These are phyloP conservation scores for Mortierella hygrophila DNA, from an alignment of 192 early-diverging fungal genomes.

Conservation along the genomic window DNA sequence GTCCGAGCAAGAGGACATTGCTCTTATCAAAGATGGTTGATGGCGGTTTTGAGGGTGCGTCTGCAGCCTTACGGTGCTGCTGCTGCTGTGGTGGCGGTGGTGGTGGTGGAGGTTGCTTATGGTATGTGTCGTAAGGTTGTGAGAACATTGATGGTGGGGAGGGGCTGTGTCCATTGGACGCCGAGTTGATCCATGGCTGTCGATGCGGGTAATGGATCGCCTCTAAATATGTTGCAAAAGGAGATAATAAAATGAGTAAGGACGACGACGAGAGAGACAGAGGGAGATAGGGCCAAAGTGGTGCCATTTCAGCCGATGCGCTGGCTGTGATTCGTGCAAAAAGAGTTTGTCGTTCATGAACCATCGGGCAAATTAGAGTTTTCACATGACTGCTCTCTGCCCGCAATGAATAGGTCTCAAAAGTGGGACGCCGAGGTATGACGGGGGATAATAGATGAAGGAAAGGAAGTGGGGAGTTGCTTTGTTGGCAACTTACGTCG, in stretches of 20 bases:
- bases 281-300: not conserved
- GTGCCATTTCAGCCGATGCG: not conserved
- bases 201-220: conserved; percentile 56
- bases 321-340: not conserved
- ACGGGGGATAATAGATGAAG: no score
- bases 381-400: conserved; percentile 40
- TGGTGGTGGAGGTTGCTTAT: conserved; percentile 25
- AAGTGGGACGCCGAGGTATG: not conserved
- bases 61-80: conserved; percentile 2
- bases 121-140: conserved; percentile 52
- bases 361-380: conserved; percentile 28
- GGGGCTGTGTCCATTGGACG: conserved; percentile 29
- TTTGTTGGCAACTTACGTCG: conserved; percentile 28
- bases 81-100: conserved; percentile 14
- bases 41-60: conserved; percentile 24
- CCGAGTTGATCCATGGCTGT: conserved; percentile 53
- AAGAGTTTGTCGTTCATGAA: conserved; percentile 11
- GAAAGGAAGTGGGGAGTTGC: no score
- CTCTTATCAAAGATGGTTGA: conserved; percentile 86
- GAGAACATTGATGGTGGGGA: conserved; percentile 52
- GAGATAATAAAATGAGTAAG: not conserved
- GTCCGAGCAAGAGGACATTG: conserved; percentile 89
- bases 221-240: conserved; percentile 17
- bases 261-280: no score
- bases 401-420: not conserved